phyloP scores from a whole-genome alignment of 129 eudicot genomes.

The Gnaphalium uliginosum region DNA sequence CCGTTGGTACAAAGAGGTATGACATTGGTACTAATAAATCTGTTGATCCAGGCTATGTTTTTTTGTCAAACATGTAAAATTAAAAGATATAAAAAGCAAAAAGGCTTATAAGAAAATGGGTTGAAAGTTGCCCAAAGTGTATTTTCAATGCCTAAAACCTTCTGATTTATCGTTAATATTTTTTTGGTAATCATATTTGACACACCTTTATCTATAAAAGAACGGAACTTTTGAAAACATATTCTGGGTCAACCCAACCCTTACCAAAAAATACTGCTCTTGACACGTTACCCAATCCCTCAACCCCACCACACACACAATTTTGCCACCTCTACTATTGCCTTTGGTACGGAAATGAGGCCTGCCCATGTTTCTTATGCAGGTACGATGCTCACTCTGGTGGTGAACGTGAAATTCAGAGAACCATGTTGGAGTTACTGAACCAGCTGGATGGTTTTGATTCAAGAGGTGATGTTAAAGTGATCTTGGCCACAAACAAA shows the following conservation, averaged over 20 bases:
- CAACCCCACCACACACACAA: no score
- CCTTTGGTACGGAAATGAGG: background rate
- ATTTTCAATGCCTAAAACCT: no score
- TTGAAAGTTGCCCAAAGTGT: no score
- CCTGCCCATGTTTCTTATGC: slow-evolving; percentile 5
- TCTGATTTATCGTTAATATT: no score
- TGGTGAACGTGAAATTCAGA: slow-evolving; percentile 97
- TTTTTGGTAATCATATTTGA: no score
- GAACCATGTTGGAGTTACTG: slow-evolving; percentile 93
- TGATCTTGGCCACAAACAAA: slow-evolving; percentile 90
- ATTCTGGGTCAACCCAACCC: background rate
- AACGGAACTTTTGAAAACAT: no score
- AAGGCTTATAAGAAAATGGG: no score
- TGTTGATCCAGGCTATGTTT: background rate
- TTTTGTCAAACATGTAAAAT: no score
- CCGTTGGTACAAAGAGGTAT: slow-evolving; percentile 92
- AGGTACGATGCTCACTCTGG: slow-evolving; percentile 99
- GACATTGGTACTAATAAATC: background rate
- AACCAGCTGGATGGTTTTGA: slow-evolving; percentile 98
- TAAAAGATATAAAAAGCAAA: no score
- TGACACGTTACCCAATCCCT: background rate
- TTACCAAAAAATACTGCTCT: background rate
- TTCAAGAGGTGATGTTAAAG: slow-evolving; percentile 94
- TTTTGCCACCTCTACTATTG: background rate
- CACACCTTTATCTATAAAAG: no score